These are phyloP conservation scores for Fusarium papillatum DNA, from an alignment of 2,329 filamentous ascomycete genomes.

Conservation along the genomic window DNA sequence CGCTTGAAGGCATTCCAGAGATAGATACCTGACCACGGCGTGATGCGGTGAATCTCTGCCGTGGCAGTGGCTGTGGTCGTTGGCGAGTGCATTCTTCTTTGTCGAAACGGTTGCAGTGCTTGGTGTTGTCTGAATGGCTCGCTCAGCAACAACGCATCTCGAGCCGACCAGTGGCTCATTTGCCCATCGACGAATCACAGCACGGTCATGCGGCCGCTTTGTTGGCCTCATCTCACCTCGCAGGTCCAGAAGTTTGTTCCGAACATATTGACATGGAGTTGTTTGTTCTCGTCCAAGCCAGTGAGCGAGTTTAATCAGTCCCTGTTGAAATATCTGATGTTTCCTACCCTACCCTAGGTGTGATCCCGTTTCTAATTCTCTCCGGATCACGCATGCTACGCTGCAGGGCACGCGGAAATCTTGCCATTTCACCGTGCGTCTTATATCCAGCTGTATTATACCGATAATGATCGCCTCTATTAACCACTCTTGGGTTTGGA, in stretches of 20 bases:
- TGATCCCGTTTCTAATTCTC: background rate
- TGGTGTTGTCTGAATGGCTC: constrained; percentile 20
- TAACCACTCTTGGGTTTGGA: background rate
- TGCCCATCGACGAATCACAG: constrained; percentile 30
- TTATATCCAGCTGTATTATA: constrained; percentile 3
- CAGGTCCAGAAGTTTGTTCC: background rate
- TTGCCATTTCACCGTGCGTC: constrained; percentile 3
- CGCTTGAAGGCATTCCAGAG: constrained; percentile 16
- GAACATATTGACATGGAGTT: background rate
- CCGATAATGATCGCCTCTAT: constrained; percentile 1
- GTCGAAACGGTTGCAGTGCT: constrained; percentile 1
- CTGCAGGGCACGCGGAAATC: background rate
- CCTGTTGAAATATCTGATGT: background rate
- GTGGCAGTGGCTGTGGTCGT: background rate
- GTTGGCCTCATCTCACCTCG: constrained; percentile 8
- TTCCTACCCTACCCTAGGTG: background rate
- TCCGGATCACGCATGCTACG: background rate
- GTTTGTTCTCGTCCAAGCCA: background rate
- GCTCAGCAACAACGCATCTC: constrained; percentile 6
- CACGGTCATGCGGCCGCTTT: background rate
- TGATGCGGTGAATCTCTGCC: constrained; percentile 12
- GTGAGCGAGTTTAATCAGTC: background rate
- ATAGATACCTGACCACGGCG: background rate
- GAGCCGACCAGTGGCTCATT: constrained; percentile 16
- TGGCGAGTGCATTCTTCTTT: background rate